phyloP scores from a whole-genome alignment of 257 asterid species.

The Solanum dulcamara region DNA sequence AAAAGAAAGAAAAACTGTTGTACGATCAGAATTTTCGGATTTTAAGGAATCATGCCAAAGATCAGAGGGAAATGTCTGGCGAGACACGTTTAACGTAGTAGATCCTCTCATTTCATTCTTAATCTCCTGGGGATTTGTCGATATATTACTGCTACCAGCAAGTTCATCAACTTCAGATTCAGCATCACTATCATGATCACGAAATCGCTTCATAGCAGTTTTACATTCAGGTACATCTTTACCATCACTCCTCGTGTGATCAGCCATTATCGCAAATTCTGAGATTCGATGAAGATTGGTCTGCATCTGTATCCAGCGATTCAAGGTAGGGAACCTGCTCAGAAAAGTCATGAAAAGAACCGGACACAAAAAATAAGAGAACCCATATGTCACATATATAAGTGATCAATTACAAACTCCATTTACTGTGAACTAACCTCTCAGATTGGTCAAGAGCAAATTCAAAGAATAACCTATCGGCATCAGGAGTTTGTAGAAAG shows the following conservation, averaged over 20 bases:
- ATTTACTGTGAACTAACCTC: slow-evolving; percentile 48
- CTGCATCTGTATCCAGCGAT: slow-evolving; percentile 98
- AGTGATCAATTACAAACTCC: slow-evolving; percentile 5
- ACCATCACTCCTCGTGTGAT: slow-evolving; percentile 35
- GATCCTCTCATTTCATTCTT: slow-evolving; percentile 34
- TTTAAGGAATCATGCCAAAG: slow-evolving; percentile 53
- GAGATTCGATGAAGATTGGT: slow-evolving; percentile 92
- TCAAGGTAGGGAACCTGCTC: slow-evolving; percentile 88
- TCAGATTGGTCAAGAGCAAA: slow-evolving; percentile 95
- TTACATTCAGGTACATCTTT: slow-evolving; percentile 39
- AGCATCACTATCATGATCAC: slow-evolving; percentile 77
- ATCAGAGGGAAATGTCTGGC: too few relatives aligned
- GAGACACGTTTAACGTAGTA: too few relatives aligned
- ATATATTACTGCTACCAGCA: slow-evolving; percentile 34
- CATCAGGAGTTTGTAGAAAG: slow-evolving; percentile 50
- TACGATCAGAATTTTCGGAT: slow-evolving; percentile 41
- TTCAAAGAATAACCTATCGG: slow-evolving; percentile 74
- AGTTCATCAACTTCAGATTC: slow-evolving; percentile 85
- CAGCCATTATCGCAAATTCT: slow-evolving; percentile 80
- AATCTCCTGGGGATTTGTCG: slow-evolving; percentile 34
- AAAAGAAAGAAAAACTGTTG: slow-evolving; percentile 69
- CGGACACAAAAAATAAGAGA: neutral
- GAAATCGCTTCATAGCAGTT: slow-evolving; percentile 61
- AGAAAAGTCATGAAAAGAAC: slow-evolving; percentile 1
- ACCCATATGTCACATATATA: neutral